Base-by-base conservation (phyloP, 2,329 filamentous ascomycete genomes). In the Pseudopithomyces maydicus region DNA sequence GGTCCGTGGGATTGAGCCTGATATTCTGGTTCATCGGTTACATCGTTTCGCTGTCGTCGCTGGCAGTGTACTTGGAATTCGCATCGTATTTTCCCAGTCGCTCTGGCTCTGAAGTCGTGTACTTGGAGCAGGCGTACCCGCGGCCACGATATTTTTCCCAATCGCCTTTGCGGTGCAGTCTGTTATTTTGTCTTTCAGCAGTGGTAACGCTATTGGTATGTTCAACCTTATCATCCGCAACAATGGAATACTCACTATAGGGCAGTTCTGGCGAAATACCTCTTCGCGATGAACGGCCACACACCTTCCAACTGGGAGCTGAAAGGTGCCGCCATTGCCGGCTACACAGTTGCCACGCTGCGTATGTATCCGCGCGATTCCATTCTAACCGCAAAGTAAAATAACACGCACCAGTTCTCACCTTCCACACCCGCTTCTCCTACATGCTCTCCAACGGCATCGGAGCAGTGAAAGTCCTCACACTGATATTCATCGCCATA, bases 51-150 rank as follows among this genome's bases (percentile, higher is more conserved):
- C 69, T 80, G 0, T 79, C 83, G 2, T 82, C 82, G 1, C 79
- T 88, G 2, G 76, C 80, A 0, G 81, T 88, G 0, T 89, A 89
- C 55, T 81, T 89, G 8, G 88, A 90, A 65, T 83, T 84, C 14
- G 82, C 86, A 0, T 80, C 84, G 1, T 89, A 86, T 59, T 90
- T 90, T 56, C 87, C 87, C 0, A 89, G 84, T 65, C 83, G 88
- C 7, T 88, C 84, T 1, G 88, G 87, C 0, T 82, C 83, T 0
- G 86, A 90, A 64, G 87, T 88, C 0, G 87, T 88, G 0, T 90
- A 89, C 62, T 79, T 90, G 0, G 88, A 90, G 62, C 88, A 90
- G 65, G 84, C 86, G 0, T 90, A 83, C 59, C 87, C 87, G 1
- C 80, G 85, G 1, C 88, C 88, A 0, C 82, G 80, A 53, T 88